phyloP scores from a whole-genome alignment of 2,329 filamentous ascomycete species.

The Aspergillus sp. region DNA sequence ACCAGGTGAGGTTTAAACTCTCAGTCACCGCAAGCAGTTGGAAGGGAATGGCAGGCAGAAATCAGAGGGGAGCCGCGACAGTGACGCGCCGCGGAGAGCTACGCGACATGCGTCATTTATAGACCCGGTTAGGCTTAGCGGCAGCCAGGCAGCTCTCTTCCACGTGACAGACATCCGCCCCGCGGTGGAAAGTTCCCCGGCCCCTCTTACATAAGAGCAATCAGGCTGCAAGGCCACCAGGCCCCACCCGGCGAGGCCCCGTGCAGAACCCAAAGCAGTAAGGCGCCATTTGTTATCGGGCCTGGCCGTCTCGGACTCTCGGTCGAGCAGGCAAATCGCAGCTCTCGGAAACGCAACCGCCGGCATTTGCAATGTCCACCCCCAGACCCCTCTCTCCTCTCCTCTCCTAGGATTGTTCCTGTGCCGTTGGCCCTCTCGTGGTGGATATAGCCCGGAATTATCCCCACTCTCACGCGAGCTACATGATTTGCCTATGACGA shows the following conservation, averaged over 20 bases:
- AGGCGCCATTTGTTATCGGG: conserved; percentile 1
- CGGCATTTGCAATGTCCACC: conserved; percentile 7
- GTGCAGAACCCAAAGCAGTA: neutral
- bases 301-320: conserved; percentile 12
- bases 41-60: neutral
- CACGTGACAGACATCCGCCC: conserved; percentile 26
- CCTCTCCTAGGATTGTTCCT: neutral
- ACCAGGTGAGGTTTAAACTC: neutral
- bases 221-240: conserved; percentile 18
- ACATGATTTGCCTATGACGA: conserved; percentile 26
- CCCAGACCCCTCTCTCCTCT: conserved; percentile 6
- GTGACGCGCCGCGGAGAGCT: conserved; percentile 20
- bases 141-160: too few species aligned
- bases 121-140: conserved; percentile 22
- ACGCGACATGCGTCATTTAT: conserved; percentile 25
- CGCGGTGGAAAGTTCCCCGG: conserved; percentile 11
- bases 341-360: neutral
- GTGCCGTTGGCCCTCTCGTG: neutral
- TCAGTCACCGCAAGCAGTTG: neutral
- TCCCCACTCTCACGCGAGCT: conserved; percentile 10
- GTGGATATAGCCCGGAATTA: neutral
- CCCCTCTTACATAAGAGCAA: neutral
- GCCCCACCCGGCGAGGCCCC: conserved; percentile 5
- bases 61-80: conserved; percentile 6
- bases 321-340: conserved; percentile 14